phyloP scores from a whole-genome alignment of 805 yeast genomes.

The Ogataea haglerorum region DNA sequence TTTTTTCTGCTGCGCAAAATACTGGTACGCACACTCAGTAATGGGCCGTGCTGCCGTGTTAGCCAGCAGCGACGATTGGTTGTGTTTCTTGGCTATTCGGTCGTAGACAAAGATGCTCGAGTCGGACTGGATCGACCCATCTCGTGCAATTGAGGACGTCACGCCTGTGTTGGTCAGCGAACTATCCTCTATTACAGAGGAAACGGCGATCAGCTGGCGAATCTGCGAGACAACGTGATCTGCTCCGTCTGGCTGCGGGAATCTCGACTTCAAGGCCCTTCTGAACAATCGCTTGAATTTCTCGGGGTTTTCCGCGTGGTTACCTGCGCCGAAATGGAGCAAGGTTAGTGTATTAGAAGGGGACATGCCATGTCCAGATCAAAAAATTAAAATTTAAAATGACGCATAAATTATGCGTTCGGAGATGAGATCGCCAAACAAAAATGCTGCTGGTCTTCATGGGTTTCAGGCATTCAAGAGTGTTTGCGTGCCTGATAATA shows the following conservation, averaged over 20 bases:
- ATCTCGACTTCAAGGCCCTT: background rate
- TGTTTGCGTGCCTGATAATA: too few relatives aligned
- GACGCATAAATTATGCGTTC: background rate
- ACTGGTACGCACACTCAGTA: conserved; percentile 22
- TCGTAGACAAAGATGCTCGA: conserved; percentile 33
- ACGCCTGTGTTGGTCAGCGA: conserved; percentile 47
- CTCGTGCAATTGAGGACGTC: conserved; percentile 42
- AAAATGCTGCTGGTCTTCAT: too few relatives aligned
- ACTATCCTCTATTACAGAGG: conserved; percentile 31
- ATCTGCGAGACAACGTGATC: conserved; percentile 1
- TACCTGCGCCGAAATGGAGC: conserved; percentile 54
- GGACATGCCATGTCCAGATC: conserved; percentile 2
- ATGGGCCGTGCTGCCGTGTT: conserved; percentile 32
- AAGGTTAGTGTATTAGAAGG: conserved; percentile 18
- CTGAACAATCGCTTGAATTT: conserved; percentile 1
- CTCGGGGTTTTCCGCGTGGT: conserved; percentile 26
- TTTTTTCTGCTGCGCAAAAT: conserved; percentile 22
- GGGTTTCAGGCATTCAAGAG: too few relatives aligned
- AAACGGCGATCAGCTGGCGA: conserved; percentile 6
- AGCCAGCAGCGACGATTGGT: conserved; percentile 17
- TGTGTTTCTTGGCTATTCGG: conserved; percentile 10
- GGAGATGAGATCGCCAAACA: background rate
- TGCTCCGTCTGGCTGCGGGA: background rate
- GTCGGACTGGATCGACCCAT: conserved; percentile 45
- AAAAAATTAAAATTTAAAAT: background rate